phyloP scores from a whole-genome alignment of 352 stramenopile genomes.

The Pythium myriotylum region DNA sequence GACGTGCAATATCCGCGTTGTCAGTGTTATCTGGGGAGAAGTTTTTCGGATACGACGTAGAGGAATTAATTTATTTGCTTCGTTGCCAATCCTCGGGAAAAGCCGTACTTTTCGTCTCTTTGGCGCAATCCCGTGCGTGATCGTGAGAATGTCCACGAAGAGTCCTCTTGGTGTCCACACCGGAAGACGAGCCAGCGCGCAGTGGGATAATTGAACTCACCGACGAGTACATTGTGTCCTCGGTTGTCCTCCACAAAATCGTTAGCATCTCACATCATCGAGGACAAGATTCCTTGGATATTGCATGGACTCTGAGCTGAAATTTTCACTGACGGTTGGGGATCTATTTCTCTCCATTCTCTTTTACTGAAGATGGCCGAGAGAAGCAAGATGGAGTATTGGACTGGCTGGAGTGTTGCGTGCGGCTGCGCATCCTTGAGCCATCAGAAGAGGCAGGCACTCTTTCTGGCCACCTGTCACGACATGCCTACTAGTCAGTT shows the following conservation, averaged over 20 bases:
- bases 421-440: background rate
- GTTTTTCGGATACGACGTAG: too few species aligned
- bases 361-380: background rate
- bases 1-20: too few species aligned
- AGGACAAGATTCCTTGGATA: background rate
- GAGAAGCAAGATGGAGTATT: background rate
- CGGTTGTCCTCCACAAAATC: background rate
- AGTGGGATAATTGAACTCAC: conserved; percentile 3
- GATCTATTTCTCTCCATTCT: too few species aligned
- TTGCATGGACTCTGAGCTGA: too few species aligned
- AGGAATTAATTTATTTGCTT: too few species aligned
- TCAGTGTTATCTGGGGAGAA: too few species aligned
- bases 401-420: background rate
- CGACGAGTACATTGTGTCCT: background rate
- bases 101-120: too few species aligned
- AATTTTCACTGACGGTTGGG: too few species aligned
- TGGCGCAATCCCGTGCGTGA: too few species aligned
- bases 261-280: background rate
- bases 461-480: conserved; percentile 9
- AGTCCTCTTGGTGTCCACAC: conserved; percentile 19
- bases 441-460: conserved; percentile 10
- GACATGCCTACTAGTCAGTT: conserved; percentile 2
- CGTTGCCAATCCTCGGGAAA: too few species aligned
- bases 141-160: conserved; percentile 11
- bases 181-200: conserved; percentile 14